Base-by-base conservation (phyloP, 179 eudicot genomes). In the Beta lomatogona region DNA sequence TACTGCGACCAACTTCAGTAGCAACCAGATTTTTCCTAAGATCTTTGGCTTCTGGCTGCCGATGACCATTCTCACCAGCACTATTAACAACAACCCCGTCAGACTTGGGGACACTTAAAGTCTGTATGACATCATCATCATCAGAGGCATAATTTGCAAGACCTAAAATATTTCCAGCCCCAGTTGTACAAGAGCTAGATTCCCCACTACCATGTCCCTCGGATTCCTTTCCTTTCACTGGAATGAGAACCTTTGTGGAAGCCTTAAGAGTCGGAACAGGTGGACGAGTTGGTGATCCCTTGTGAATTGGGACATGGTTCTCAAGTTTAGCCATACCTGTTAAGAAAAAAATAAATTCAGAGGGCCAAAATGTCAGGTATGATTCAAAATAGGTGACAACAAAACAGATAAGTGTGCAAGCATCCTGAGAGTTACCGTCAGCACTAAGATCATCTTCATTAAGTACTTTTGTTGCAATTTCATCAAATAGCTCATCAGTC, bases 401-500 rank as follows among this genome's bases (percentile, higher is more conserved):
- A 28, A 44, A 82, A 60, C 9, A 60, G 59, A 75, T 55, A 46
- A 16, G 77, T 8, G 45, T 18, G 58, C 45, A 21, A 75, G 53
- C 28, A 77, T 6, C 75, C 60, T 28, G 70, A 50, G 25, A 77
- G 31, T 80, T 79, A 92, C 98, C 93, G 78, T 85, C 89, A 82
- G 73, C 84, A 82, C 90, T 22, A 71, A 54, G 80, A 85, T 90
- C 97, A 75, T 89, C 96, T 87, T 96, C 98, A 79, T 79, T 85
- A 31, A 96, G 91, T 82, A 96, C 99, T 89, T 86, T 89, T 6
- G 93, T 91, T 22, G 99, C 99, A 80, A 94, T 96, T 79, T 94
- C 97, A 86, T 96, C 93, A 85, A 96, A 94, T 71, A 96, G 97
- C 80, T 93, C 93, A 82, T 93, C 94, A 59, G 99, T 96, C 73